Percentiles rank a stretch among this genome's conserved stretches.
Evolutionary conservation across 139 green algal species (phyloP).

Genomic region (Dunaliella sp.): DNA sequence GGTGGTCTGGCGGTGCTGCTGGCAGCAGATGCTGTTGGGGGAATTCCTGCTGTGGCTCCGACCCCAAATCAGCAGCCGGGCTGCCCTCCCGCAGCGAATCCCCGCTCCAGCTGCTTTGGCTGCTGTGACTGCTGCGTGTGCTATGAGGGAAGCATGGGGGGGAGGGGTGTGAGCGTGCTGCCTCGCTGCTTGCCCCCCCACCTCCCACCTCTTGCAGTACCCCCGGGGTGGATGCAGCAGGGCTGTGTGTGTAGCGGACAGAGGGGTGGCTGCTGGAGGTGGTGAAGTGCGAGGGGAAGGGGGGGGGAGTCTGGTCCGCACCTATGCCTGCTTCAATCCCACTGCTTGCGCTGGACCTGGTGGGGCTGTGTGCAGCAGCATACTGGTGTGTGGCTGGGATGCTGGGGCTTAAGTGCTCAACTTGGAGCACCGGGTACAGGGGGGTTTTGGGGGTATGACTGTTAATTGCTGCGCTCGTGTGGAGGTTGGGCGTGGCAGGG

Average conservation of each 20-base stretch:
- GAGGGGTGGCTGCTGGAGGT: not conserved
- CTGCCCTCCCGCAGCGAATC: too few species aligned
- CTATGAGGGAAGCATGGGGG: too few species aligned
- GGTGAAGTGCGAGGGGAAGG: not conserved
- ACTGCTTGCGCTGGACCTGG: not conserved
- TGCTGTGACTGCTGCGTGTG: not conserved
- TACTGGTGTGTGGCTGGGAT: not conserved
- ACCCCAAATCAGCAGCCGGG: too few species aligned
- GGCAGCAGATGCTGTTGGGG: too few species aligned
- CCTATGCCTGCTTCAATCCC: not conserved
- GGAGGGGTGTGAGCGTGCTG: not conserved
- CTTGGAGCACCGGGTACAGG: not conserved
- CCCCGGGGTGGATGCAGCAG: not conserved
- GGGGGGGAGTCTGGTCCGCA: not conserved
- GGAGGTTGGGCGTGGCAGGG: too few species aligned
- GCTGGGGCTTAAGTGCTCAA: not conserved
- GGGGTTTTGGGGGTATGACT: not conserved
- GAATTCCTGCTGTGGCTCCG: too few species aligned
- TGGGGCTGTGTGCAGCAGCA: not conserved
- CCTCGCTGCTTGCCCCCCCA: not conserved
- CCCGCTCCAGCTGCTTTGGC: not conserved
- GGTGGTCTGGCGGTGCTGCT: too few species aligned
- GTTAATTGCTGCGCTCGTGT: too few species aligned
- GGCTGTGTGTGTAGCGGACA: not conserved
- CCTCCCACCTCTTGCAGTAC: not conserved